Base-by-base conservation (phyloP, 768 basidiomycete species). In the Boletus huronensis region DNA sequence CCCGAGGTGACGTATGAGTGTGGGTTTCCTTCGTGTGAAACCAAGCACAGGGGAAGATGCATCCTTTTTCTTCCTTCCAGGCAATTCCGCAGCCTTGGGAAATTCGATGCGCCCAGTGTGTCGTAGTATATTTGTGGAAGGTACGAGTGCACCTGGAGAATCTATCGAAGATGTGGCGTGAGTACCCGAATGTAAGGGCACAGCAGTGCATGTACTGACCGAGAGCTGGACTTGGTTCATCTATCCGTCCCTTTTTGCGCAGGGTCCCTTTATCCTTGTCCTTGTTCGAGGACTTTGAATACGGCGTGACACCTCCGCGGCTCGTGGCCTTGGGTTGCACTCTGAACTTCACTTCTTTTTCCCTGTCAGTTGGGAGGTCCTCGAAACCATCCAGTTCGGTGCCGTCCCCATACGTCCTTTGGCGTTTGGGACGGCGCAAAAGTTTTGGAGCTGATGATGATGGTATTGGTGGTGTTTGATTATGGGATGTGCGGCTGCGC, bases 381-480 rank as follows among this genome's bases (percentile, higher is more conserved):
- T 95, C 94, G 54, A 97, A 80, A 3, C 71, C 83, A 63, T 97
- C 94, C 49, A 97, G 74, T 68, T 96, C 94, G 10, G 91, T 93
- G 14, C 94, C 94, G 64, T 93, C 89, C 6, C 90, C 90, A 63
- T 87, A 93, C 14, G 82, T 82, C 49, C 83, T 78, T 57, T 79
- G 80, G 36, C 89, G 86, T 71, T 92, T 93, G 13, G 90, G 90
- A 60, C 84, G 78, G 50, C 85, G 82, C 25, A 93, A 73, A 13
- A 91, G 70, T 71, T 85, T 90, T 6, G 87, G 82, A 23, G 75
- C 75, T 32, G 75, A 77, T 3, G 80, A 64, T 32, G 79, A 76
- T 43, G 76, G 71, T 65, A 75, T 58, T 69, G 72, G 39, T 55
- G 64, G 46, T 60, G 68, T 50, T 54, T 65, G 55, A 49, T 55